Conservation (phyloP, 1,284 basidiomycete genomes). For the Malassezia yamatoensis region DNA sequence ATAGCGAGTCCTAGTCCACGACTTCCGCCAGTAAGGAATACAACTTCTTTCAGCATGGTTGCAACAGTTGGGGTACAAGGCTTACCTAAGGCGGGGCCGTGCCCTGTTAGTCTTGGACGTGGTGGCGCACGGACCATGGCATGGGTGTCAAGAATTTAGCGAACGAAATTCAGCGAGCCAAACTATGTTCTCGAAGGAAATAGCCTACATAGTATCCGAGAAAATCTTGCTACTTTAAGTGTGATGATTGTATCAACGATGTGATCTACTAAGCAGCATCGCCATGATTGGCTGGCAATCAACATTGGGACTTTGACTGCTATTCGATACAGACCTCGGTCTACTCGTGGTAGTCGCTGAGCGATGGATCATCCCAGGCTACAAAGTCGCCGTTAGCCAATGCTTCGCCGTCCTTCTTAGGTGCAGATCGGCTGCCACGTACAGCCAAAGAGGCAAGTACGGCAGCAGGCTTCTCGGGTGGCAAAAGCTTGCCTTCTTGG, state of each 20-base stretch:
- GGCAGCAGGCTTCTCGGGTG: constrained; percentile 55
- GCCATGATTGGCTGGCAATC: no score
- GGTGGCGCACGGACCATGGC: background rate
- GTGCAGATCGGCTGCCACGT: constrained; percentile 50
- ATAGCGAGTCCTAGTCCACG: constrained; percentile 69
- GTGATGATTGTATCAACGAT: no score
- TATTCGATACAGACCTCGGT: background rate
- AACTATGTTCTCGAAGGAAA: no score
- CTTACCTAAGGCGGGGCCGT: background rate
- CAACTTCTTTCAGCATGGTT: constrained; percentile 21
- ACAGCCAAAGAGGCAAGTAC: constrained; percentile 57
- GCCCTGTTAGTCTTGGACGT: background rate
- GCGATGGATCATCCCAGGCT: constrained; percentile 50
- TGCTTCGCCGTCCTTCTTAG: constrained; percentile 28
- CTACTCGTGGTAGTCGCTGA: background rate
- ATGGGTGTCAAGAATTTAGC: no score
- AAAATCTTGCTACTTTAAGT: no score
- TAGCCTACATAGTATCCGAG: no score
- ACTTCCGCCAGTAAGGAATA: constrained; percentile 43
- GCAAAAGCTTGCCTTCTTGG: constrained; percentile 56
- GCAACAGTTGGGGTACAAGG: background rate
- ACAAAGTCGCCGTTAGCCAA: constrained; percentile 60
- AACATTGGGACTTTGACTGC: no score
- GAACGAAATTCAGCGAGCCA: no score
- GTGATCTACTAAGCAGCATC: no score